Evolutionary conservation across 2,329 filamentous ascomycete species (phyloP).

Genomic region (Scedosporium boydii): DNA sequence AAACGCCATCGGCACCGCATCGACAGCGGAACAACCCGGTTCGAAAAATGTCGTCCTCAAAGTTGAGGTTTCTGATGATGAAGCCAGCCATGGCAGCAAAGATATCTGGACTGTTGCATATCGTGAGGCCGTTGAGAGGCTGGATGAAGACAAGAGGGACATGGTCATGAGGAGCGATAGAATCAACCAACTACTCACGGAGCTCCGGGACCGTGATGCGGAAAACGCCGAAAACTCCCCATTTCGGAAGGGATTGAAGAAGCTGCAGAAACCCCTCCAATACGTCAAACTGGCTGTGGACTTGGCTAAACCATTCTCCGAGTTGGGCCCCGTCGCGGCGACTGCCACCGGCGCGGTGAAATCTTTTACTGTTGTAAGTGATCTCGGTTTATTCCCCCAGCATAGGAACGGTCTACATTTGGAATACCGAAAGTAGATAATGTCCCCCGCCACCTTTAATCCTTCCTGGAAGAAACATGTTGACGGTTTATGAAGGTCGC

Average conservation of each 20-base stretch:
- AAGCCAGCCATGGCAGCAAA: no score
- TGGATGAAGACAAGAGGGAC: background rate
- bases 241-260: background rate
- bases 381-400: no score
- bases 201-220: background rate
- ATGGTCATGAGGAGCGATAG: background rate
- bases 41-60: no score
- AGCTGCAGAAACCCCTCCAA: background rate
- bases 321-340: background rate
- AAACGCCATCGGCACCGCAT: no score
- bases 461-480: background rate
- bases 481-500: background rate
- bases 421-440: background rate
- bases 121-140: background rate
- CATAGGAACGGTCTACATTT: background rate
- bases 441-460: no score
- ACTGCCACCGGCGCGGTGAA: background rate
- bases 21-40: no score
- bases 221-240: background rate
- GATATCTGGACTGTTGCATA: background rate
- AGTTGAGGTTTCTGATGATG: no score
- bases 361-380: background rate
- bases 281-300: background rate
- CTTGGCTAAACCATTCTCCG: background rate
- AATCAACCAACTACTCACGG: background rate